Evolutionary conservation across 2,329 filamentous ascomycete species (phyloP).

Genomic region (Fusarium marasasianum): DNA sequence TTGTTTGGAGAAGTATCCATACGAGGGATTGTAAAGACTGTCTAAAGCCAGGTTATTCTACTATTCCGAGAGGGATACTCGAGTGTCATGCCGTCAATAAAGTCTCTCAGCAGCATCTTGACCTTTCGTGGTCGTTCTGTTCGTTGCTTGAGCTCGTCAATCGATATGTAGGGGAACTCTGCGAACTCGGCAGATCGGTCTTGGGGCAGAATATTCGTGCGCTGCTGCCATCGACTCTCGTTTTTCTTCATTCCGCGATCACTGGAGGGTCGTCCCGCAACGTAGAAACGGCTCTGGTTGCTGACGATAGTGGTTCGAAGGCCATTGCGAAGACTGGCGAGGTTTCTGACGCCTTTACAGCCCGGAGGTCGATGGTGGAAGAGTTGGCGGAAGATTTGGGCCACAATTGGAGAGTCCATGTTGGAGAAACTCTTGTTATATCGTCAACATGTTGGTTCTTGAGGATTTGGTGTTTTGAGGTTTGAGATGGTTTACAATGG

Average conservation of each 20-base stretch:
- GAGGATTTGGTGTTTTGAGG: neutral
- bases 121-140: slow-evolving; percentile 83
- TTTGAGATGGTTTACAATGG: slow-evolving; percentile 18
- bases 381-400: slow-evolving; percentile 84
- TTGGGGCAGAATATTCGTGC: slow-evolving; percentile 76
- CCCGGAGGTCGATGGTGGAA: slow-evolving; percentile 70
- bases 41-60: slow-evolving; percentile 61
- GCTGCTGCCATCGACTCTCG: slow-evolving; percentile 86
- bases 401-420: slow-evolving; percentile 86
- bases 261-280: slow-evolving; percentile 43
- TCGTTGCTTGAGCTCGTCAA: slow-evolving; percentile 77
- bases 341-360: slow-evolving; percentile 45
- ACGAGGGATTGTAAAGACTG: slow-evolving; percentile 91
- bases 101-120: slow-evolving; percentile 97
- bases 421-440: slow-evolving; percentile 9
- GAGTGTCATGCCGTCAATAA: slow-evolving; percentile 80
- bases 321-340: slow-evolving; percentile 40
- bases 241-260: slow-evolving; percentile 57
- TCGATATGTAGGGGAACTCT: slow-evolving; percentile 84
- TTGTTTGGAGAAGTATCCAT: slow-evolving; percentile 96
- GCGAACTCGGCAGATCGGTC: slow-evolving; percentile 85
- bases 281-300: slow-evolving; percentile 43
- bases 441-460: slow-evolving; percentile 16
- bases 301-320: slow-evolving; percentile 15
- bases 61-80: neutral